Percentiles rank a stretch among this genome's conserved stretches.
Evolutionary conservation across 306 rosid species (phyloP).

Genomic region (Fragaria iinumae): DNA sequence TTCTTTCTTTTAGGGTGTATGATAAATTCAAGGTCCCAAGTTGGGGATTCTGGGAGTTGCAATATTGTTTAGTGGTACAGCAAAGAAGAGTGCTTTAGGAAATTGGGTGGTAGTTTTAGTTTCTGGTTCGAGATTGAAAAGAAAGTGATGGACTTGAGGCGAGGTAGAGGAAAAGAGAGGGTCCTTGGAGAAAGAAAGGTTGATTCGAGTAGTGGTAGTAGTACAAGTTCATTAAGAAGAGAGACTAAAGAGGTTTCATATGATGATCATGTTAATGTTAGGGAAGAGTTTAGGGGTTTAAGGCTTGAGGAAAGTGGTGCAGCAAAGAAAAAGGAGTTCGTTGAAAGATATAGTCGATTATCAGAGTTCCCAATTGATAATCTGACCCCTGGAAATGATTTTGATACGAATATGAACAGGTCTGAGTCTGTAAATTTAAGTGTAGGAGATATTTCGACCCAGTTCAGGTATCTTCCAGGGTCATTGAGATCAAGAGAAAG

Average conservation of each 20-base stretch:
- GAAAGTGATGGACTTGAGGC: conserved; percentile 29
- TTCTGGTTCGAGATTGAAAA: conserved; percentile 22
- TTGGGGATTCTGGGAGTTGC: conserved; percentile 20
- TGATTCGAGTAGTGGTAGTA: conserved; percentile 17
- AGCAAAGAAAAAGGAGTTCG: conserved; percentile 22
- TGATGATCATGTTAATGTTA: conserved; percentile 13
- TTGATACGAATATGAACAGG: conserved; percentile 20
- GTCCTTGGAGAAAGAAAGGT: conserved; percentile 24
- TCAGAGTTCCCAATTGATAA: conserved; percentile 26
- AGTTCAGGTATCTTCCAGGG: conserved; percentile 4
- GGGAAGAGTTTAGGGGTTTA: conserved; percentile 30
- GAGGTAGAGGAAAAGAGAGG: conserved; percentile 28
- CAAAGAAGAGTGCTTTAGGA: conserved; percentile 31
- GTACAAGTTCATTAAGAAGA: conserved; percentile 26
- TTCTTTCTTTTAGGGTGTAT: background rate
- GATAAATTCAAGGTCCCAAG: conserved; percentile 5
- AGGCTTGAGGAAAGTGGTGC: conserved; percentile 27
- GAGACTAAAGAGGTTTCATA: conserved; percentile 21
- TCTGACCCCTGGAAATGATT: conserved; percentile 22
- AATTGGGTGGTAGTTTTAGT: conserved; percentile 19
- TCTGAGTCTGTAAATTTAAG: conserved; percentile 24
- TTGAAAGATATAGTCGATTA: conserved; percentile 16
- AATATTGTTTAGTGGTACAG: conserved; percentile 26
- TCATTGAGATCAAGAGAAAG: conserved; percentile 21
- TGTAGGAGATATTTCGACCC: conserved; percentile 14